Conservation (phyloP, 352 stramenopile species). For the Pythium phragmiticola region DNA sequence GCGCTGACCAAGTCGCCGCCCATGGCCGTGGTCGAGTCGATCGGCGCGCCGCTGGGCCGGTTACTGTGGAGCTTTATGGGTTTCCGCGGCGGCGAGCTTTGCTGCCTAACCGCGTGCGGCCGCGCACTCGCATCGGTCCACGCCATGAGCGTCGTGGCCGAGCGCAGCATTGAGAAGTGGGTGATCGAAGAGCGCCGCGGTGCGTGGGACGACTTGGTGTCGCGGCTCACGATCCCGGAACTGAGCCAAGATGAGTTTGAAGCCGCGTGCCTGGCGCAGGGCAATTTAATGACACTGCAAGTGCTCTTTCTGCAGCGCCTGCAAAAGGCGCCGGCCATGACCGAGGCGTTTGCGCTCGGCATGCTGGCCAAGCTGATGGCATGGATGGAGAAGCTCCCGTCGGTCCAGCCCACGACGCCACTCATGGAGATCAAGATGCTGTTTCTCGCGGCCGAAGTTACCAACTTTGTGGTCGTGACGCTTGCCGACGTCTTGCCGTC, state of each 20-base stretch:
- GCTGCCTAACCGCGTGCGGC: constrained; percentile 65
- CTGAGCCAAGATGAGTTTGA: constrained; percentile 84
- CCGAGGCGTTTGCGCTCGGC: constrained; percentile 64
- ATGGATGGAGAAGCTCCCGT: constrained; percentile 70
- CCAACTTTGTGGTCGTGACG: constrained; percentile 65
- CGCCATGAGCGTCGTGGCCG: constrained; percentile 76
- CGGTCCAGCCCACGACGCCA: constrained; percentile 33
- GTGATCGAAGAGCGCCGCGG: constrained; percentile 75
- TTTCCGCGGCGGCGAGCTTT: constrained; percentile 77
- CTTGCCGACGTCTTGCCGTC: constrained; percentile 57
- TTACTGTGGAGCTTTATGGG: constrained; percentile 80
- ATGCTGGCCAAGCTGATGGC: constrained; percentile 68
- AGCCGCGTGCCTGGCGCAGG: constrained; percentile 58
- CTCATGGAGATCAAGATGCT: constrained; percentile 83
- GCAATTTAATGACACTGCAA: constrained; percentile 75
- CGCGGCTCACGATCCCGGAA: constrained; percentile 68
- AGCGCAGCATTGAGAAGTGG: constrained; percentile 86
- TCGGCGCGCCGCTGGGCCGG: constrained; percentile 59
- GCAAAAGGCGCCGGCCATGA: constrained; percentile 54
- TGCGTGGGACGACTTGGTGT: constrained; percentile 58
- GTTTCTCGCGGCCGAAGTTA: constrained; percentile 74
- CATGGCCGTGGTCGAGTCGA: constrained; percentile 42
- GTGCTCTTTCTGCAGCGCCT: constrained; percentile 80
- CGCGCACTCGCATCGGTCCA: constrained; percentile 79
- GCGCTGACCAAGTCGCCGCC: constrained; percentile 8